Evolutionary conservation across 345 rosid species (phyloP).

Genomic region (Gossypium stocksii): DNA sequence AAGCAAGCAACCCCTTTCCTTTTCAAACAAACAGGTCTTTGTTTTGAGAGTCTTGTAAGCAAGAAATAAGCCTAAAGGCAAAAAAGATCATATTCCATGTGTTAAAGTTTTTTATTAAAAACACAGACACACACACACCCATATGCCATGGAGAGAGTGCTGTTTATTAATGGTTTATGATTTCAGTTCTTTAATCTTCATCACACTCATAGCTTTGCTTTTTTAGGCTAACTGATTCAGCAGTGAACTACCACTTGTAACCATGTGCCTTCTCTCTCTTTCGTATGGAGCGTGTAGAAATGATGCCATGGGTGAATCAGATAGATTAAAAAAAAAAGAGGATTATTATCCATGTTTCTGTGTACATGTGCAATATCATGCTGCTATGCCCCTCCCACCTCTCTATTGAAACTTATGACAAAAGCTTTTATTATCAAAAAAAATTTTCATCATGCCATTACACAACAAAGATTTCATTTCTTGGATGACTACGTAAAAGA

Average conservation of each 20-base stretch:
- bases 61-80: not conserved
- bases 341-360: not conserved
- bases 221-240: not conserved
- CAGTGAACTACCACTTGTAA: not conserved
- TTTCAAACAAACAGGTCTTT: conserved; percentile 14
- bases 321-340: conserved; percentile 7
- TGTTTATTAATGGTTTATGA: not conserved
- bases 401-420: not conserved
- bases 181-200: not conserved
- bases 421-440: not conserved
- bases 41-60: not conserved
- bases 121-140: too few relatives aligned
- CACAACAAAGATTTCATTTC: not conserved
- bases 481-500: not conserved
- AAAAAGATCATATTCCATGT: conserved; percentile 1
- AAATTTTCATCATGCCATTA: not conserved
- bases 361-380: not conserved
- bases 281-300: not conserved
- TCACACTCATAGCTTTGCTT: not conserved
- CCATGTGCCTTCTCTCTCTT: not conserved
- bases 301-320: conserved; percentile 7
- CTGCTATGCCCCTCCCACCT: not conserved
- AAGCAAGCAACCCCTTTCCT: conserved; percentile 37
- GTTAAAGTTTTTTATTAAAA: not conserved
- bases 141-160: not conserved